Conservation (phyloP, 140 eudicot genomes). For the Anethum foeniculum region DNA sequence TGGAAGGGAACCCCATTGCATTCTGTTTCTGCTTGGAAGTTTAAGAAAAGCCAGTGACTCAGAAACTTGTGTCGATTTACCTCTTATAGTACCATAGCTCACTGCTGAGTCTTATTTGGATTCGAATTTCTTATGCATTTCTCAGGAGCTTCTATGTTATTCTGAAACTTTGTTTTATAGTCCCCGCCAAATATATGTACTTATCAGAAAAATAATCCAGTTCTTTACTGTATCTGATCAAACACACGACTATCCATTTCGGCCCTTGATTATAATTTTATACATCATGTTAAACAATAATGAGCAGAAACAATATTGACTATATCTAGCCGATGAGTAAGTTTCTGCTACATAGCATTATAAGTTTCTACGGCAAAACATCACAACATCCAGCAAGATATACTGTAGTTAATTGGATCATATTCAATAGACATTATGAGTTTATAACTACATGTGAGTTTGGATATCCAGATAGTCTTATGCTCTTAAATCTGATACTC, state of each 20-base stretch:
- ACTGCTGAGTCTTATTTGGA: neutral
- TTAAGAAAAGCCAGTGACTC: neutral
- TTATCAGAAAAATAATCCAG: neutral
- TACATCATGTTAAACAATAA: neutral
- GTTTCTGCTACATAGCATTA: neutral
- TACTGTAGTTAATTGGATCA: too few relatives aligned
- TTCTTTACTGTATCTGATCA: neutral
- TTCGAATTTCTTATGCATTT: neutral
- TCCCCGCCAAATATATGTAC: neutral
- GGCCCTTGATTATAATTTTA: too few relatives aligned
- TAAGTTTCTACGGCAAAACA: neutral
- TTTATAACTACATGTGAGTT: too few relatives aligned
- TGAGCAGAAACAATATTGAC: neutral
- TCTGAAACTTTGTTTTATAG: neutral
- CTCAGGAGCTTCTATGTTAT: neutral
- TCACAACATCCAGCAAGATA: too few relatives aligned
- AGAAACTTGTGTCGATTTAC: neutral
- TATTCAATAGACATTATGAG: too few relatives aligned
- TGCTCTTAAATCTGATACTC: too few relatives aligned
- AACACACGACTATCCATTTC: neutral
- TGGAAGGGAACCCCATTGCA: neutral
- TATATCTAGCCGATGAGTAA: neutral
- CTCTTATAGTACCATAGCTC: neutral
- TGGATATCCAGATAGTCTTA: too few relatives aligned
- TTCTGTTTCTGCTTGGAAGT: slow-evolving; percentile 6